Percentiles rank a stretch among this genome's conserved stretches.
Conservation (phyloP, 345 rosid species). For the Aquilaria sinensis region DNA sequence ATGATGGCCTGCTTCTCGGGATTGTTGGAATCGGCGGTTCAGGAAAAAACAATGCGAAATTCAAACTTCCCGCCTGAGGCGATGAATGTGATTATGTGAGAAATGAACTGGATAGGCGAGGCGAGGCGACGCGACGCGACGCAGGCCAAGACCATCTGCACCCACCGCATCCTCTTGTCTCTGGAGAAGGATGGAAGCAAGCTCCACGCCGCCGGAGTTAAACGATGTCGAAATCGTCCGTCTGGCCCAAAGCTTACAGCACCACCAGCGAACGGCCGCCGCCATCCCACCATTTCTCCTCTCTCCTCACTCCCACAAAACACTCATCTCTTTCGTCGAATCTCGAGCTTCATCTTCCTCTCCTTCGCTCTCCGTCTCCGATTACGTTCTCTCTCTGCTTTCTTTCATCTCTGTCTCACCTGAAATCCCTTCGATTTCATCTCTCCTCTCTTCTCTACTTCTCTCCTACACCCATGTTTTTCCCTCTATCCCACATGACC, state of each 20-base stretch:
- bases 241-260: conserved; percentile 35
- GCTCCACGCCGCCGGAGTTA: conserved; percentile 25
- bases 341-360: conserved; percentile 47
- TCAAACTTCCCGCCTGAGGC: conserved; percentile 1
- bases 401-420: conserved; percentile 59
- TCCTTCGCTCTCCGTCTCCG: conserved; percentile 50
- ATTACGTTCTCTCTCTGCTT: conserved; percentile 52
- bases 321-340: conserved; percentile 46
- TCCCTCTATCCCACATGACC: conserved; percentile 49
- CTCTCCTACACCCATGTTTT: conserved; percentile 46
- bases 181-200: conserved; percentile 18
- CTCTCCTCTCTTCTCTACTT: conserved; percentile 63
- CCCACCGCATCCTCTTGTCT: too few species aligned
- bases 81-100: too few species aligned
- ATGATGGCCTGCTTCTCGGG: too few species aligned
- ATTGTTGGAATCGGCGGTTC: too few species aligned
- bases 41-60: conserved; percentile 2
- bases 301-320: conserved; percentile 38
- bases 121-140: too few species aligned
- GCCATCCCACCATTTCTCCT: conserved; percentile 45
- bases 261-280: conserved; percentile 23
- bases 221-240: conserved; percentile 49
- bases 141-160: too few species aligned
- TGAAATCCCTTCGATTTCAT: conserved; percentile 29
- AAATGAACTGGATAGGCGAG: too few species aligned